Conservation (phyloP, 179 eudicot species). For the Silene vulgaris region DNA sequence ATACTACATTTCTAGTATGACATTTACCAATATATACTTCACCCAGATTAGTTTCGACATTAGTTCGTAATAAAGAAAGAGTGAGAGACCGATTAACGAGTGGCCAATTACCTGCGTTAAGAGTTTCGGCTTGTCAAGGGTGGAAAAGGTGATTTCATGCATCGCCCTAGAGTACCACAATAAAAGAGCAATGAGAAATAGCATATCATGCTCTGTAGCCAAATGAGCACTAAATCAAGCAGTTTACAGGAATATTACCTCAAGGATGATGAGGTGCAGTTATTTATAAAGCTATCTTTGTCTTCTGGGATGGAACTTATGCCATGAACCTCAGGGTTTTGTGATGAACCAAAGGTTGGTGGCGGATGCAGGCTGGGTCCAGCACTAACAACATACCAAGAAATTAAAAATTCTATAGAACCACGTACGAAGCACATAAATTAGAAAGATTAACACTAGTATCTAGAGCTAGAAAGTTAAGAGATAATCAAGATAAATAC, state of each 20-base stretch:
- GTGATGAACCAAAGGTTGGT: slow-evolving; percentile 52
- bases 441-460: slow-evolving; percentile 5
- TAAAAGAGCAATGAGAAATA: slow-evolving; percentile 5
- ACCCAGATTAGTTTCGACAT: background rate
- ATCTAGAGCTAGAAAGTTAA: background rate
- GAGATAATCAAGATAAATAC: slow-evolving; percentile 25
- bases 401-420: background rate
- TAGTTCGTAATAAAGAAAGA: background rate
- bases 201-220: background rate
- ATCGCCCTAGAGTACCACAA: slow-evolving; percentile 42
- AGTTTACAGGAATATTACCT: slow-evolving; percentile 24
- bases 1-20: background rate
- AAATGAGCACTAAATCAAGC: background rate
- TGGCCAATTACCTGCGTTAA: slow-evolving; percentile 54
- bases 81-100: slow-evolving; percentile 7
- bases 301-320: slow-evolving; percentile 39
- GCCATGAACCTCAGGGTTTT: slow-evolving; percentile 40
- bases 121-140: slow-evolving; percentile 75
- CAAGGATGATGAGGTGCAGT: slow-evolving; percentile 20
- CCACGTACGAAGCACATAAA: slow-evolving; percentile 10
- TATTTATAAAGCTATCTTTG: slow-evolving; percentile 40
- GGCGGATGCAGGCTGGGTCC: slow-evolving; percentile 47
- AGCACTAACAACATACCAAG: slow-evolving; percentile 24
- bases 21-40: slow-evolving; percentile 4
- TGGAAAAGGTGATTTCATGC: slow-evolving; percentile 78